Conservation (phyloP, 2,329 filamentous ascomycete species). For the Phialocephala subalpina region DNA sequence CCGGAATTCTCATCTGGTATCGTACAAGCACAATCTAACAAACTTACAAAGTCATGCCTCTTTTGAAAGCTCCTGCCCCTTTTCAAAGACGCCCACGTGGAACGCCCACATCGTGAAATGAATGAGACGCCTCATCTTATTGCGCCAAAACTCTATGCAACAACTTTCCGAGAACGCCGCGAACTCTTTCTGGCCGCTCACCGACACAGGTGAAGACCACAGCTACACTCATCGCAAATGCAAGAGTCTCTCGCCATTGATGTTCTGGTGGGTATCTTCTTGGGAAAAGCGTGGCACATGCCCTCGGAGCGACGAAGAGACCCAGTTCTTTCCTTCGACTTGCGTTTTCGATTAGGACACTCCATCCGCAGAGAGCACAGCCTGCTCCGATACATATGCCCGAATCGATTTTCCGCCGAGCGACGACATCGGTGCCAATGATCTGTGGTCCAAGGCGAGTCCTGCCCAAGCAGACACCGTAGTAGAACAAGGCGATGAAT, state of each 20-base stretch:
- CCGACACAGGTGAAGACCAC: constrained; percentile 73
- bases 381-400: constrained; percentile 76
- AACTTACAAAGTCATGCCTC: not conserved
- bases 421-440: constrained; percentile 59
- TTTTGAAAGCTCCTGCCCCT: not conserved
- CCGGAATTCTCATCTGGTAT: not conserved
- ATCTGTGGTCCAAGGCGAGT: constrained; percentile 76
- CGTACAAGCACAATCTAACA: constrained; percentile 4
- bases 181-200: constrained; percentile 69
- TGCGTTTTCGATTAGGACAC: constrained; percentile 75
- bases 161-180: constrained; percentile 73
- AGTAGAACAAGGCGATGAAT: constrained; percentile 85
- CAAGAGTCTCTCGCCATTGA: constrained; percentile 71
- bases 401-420: constrained; percentile 62
- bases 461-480: constrained; percentile 80
- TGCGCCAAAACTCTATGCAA: constrained; percentile 46
- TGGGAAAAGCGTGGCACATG: constrained; percentile 77
- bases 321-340: constrained; percentile 76
- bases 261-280: constrained; percentile 68
- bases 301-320: constrained; percentile 82
- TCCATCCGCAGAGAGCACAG: constrained; percentile 82
- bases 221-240: constrained; percentile 73
- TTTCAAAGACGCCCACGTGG: not conserved
- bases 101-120: not conserved
- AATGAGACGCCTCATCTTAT: constrained; percentile 3